phyloP scores from a whole-genome alignment of 441 rosid species.

The Geranium incanum region DNA sequence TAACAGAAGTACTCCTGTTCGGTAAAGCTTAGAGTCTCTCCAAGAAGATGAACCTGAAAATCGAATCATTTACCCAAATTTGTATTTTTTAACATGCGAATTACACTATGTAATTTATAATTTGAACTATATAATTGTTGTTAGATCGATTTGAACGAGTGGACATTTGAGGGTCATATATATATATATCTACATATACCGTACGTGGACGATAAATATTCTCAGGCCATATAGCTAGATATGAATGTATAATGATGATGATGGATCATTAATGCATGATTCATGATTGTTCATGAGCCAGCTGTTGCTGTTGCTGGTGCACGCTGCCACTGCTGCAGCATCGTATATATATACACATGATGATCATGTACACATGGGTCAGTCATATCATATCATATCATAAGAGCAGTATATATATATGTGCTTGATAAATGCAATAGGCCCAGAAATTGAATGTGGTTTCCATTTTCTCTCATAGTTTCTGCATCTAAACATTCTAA shows the following conservation, averaged over 20 bases:
- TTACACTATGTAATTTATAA: too few species aligned
- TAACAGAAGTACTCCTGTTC: too few species aligned
- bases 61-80: too few species aligned
- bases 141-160: too few species aligned
- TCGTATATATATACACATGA: background rate
- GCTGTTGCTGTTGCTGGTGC: background rate
- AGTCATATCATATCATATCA: background rate
- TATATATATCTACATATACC: too few species aligned
- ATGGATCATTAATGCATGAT: background rate
- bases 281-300: background rate
- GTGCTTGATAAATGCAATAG: background rate
- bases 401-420: background rate
- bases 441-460: background rate
- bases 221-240: background rate
- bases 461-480: background rate
- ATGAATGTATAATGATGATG: background rate
- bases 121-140: too few species aligned
- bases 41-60: too few species aligned
- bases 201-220: too few species aligned
- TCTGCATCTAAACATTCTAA: background rate
- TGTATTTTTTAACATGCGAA: too few species aligned
- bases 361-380: background rate
- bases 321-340: background rate
- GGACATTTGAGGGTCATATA: too few species aligned
- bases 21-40: too few species aligned